Base-by-base conservation (phyloP, 495 filamentous ascomycete genomes). In the Podospora conica region DNA sequence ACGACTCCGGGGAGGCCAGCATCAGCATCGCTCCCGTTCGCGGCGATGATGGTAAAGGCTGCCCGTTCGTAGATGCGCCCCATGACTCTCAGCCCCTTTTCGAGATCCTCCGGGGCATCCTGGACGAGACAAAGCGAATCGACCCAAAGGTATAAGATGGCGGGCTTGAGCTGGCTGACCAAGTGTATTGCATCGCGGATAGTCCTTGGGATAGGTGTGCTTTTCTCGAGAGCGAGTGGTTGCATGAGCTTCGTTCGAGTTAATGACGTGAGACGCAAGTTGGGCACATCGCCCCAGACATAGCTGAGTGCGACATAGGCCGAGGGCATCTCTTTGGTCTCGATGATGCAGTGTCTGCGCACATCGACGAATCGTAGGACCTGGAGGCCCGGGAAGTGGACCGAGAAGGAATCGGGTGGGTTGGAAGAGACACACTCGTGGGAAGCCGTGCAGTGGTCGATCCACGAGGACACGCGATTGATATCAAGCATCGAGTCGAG, bases 1-100 rank as follows among this genome's bases (percentile, higher is more conserved):
- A 59, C 23, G 23, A n/a, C n/a, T n/a, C 57, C 60, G 27, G 60
- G 60, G 12, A 63, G 61, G 3, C 61, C 61, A 7, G 61, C 61
- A 33, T 63, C 23, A 11, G 61, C 61, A 31, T 63, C 25, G 24
- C 28, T 21, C 2, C 61, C 61, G 22, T 3, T 8, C 1, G 61
- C 61, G n/a, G 61, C 61, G 5, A 63, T 23, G 48, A 63, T 55
- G 2, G 61, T 31, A 3, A 63, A 31, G 9, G 9, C 25, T 1
- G 61, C 4, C 1, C 25, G 2, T 20, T 28, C 48, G 53, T 63
- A 63, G 3, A 63, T 56, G 2, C 3, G 1, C 8, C 56, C 61
- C 61, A 63, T 63, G 4, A 29, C 10, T 9, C 2, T 18, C 11
- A 63, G 9, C 1, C 53, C 61, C 20, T 1, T 3, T 3, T 10